Percentiles rank a stretch among this genome's conserved stretches.
These are phyloP conservation scores for Arthrobotrys musiformis DNA, from an alignment of 2,329 filamentous ascomycete species.

Conservation along the genomic window DNA sequence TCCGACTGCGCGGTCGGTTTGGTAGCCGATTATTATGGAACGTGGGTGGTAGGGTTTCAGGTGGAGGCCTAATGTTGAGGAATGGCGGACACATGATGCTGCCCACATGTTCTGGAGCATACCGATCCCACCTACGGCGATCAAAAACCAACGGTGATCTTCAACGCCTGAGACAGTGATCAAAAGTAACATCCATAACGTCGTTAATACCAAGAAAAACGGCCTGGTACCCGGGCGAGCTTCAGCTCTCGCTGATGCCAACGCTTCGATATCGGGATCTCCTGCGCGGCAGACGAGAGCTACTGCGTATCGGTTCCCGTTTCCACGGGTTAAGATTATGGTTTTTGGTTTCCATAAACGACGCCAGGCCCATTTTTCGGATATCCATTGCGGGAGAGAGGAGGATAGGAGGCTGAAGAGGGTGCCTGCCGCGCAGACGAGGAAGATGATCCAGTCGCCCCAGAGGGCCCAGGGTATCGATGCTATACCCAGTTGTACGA, in stretches of 20 bases:
- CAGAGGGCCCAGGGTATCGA: conserved; percentile 61
- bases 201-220: conserved; percentile 59
- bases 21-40: conserved; percentile 50
- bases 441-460: conserved; percentile 63
- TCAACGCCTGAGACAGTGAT: conserved; percentile 63
- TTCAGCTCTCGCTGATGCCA: conserved; percentile 60
- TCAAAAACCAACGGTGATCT: conserved; percentile 63
- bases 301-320: conserved; percentile 64
- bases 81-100: conserved; percentile 60
- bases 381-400: conserved; percentile 63
- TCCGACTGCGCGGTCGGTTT: conserved; percentile 41
- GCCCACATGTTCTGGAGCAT: conserved; percentile 64
- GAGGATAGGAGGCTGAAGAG: conserved; percentile 62
- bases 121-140: conserved; percentile 63
- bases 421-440: conserved; percentile 63
- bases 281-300: conserved; percentile 61
- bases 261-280: conserved; percentile 64
- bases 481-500: conserved; percentile 62
- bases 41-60: conserved; percentile 56
- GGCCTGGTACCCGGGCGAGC: conserved; percentile 44
- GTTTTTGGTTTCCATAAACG: conserved; percentile 59
- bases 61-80: conserved; percentile 61
- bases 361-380: conserved; percentile 65
- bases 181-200: conserved; percentile 64
- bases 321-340: conserved; percentile 63